phyloP scores from a whole-genome alignment of 2,329 filamentous ascomycete species.

The Colletotrichum echinochloae region DNA sequence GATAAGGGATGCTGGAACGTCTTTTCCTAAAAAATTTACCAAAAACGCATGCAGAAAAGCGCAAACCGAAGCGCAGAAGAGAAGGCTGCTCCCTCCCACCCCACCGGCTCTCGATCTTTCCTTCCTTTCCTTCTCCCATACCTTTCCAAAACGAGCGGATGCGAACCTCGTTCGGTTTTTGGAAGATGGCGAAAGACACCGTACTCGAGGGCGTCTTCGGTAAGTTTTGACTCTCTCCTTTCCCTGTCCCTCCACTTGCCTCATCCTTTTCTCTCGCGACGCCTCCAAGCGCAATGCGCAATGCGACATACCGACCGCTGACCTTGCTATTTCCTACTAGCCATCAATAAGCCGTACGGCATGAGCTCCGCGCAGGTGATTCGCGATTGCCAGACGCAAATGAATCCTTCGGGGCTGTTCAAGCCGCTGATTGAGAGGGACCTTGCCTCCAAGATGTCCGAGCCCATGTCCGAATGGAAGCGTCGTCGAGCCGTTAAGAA shows the following conservation, averaged over 20 bases:
- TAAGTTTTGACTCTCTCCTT: conserved; percentile 50
- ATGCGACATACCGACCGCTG: conserved; percentile 9
- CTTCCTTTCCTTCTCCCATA: conserved; percentile 4
- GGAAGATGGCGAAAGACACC: conserved; percentile 66
- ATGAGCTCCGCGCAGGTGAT: conserved; percentile 92
- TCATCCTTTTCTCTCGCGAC: conserved; percentile 20
- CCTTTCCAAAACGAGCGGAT: conserved; percentile 44
- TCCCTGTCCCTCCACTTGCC: conserved; percentile 10
- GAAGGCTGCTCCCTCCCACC: conserved; percentile 19
- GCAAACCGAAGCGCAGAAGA: conserved; percentile 36
- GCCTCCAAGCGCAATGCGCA: conserved; percentile 20
- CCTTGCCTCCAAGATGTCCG: conserved; percentile 64
- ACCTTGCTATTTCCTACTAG: conserved; percentile 57
- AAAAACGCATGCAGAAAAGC: conserved; percentile 34
- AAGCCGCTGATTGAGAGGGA: conserved; percentile 79
- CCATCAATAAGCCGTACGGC: conserved; percentile 91
- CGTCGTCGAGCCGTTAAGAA: conserved; percentile 69
- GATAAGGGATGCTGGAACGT: conserved; percentile 33
- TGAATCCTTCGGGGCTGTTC: conserved; percentile 86
- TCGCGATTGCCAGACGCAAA: conserved; percentile 85
- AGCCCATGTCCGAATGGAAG: conserved; percentile 69
- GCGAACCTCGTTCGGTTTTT: conserved; percentile 47
- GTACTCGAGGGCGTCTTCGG: conserved; percentile 70
- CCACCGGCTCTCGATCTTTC: conserved; percentile 1
- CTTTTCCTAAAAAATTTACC: conserved; percentile 36